phyloP scores from a whole-genome alignment of 257 asterid species.

The Solanum pimpinellifolium region DNA sequence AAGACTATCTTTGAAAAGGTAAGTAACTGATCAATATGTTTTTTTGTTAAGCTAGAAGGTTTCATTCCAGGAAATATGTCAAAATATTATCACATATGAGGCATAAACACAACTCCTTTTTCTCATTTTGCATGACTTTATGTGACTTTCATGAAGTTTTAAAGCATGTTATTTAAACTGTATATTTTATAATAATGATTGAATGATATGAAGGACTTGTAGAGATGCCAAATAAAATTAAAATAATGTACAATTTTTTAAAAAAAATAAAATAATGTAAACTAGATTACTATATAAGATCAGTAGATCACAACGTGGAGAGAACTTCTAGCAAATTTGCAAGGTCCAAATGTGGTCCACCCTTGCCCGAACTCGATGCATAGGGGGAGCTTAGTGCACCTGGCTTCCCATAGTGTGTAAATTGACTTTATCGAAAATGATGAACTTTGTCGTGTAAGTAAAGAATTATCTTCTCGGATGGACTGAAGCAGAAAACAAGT shows the following conservation, averaged over 20 bases:
- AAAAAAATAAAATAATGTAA: neutral
- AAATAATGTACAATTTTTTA: neutral
- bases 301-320: neutral
- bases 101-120: neutral
- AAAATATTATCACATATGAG: neutral
- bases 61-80: neutral
- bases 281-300: neutral
- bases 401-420: neutral
- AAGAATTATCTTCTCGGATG: neutral
- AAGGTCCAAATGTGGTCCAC: neutral
- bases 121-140: neutral
- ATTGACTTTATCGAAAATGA: neutral
- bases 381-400: neutral
- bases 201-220: neutral
- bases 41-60: neutral
- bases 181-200: neutral
- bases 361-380: neutral
- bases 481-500: neutral
- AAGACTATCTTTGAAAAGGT: conserved; percentile 72
- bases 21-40: neutral
- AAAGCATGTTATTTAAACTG: neutral
- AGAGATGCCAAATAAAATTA: neutral
- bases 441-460: neutral
- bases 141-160: neutral
- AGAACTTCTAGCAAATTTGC: neutral